Evolutionary conservation across 176 grass and related monocot genomes (phyloP), one percentile per base, ranked within the genome.

Genomic region (Aegilops speltoides): DNA sequence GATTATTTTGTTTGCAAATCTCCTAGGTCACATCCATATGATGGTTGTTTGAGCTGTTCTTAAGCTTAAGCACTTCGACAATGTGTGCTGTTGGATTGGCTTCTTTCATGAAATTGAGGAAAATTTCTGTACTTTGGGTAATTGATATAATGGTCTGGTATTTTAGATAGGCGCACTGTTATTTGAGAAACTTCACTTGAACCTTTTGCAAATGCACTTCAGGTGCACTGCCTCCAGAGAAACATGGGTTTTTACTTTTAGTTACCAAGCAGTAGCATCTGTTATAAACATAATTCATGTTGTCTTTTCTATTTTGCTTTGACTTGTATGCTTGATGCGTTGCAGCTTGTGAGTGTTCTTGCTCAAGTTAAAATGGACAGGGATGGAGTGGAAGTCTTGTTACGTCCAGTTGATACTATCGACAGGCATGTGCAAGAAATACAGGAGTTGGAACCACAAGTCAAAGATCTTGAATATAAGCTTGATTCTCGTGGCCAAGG

Each of bases 401-500:
- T 95, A 67, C 74, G 89, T 83, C 86, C 89, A 45, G 60, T 68
- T 34, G 89, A 93, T 75, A 81, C 22, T 65, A 81, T 95, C 87
- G 89, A 93, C 52, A 82, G 93, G 40, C 87, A 86, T 82, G 68
- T 86, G 63, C 80, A 73, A 84, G 86, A 89, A 70, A 95, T 95
- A 75, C 83, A 95, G 38, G 81, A 88, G 65, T 89, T 98, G 74
- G 71, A 1, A 79, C 56, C 69, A 70, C 73, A 92, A 86, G 83
- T 98, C 65, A 24, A 92, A 79, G 89, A 94, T 65, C 89, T 98
- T 80, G 93, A 92, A 61, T 91, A 95, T 83, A 88, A 84, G 64
- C 91, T 98, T 78, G 91, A 98, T 95, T 95, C 90, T 81, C 52
- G 82, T 87, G 91, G 91, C 70, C 96, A 94, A 88, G 93, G 93